Conservation (phyloP, 768 basidiomycete genomes). For the Auricularia sp. region DNA sequence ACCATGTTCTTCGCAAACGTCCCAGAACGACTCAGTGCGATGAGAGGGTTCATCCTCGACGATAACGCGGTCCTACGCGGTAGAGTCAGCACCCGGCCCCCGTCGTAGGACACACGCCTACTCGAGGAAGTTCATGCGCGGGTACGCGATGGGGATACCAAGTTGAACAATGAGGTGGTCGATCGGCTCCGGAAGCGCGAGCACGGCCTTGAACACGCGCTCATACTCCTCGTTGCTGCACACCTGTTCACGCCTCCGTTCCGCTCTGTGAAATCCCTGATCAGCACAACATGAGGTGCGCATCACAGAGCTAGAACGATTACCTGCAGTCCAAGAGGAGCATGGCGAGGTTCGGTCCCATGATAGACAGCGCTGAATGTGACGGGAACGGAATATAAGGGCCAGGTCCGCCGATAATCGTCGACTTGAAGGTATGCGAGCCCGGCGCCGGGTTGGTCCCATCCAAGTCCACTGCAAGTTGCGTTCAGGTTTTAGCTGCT, state of each 20-base stretch:
- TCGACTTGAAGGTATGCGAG: slow-evolving; percentile 55
- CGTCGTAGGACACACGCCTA: slow-evolving; percentile 9
- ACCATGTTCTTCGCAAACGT: slow-evolving; percentile 62
- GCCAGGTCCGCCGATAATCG: slow-evolving; percentile 67
- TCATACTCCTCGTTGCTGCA: slow-evolving; percentile 67
- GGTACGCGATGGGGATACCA: slow-evolving; percentile 85
- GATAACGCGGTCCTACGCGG: slow-evolving; percentile 41
- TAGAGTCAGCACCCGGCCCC: slow-evolving; percentile 20
- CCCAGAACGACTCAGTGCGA: slow-evolving; percentile 60
- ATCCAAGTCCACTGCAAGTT: slow-evolving; percentile 52
- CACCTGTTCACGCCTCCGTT: slow-evolving; percentile 73
- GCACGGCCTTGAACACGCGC: slow-evolving; percentile 56
- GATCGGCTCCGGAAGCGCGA: slow-evolving; percentile 48
- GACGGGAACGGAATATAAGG: slow-evolving; percentile 72
- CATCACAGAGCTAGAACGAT: not conserved
- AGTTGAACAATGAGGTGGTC: slow-evolving; percentile 80
- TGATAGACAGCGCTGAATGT: slow-evolving; percentile 70
- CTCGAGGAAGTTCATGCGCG: slow-evolving; percentile 84
- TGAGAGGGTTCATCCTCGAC: slow-evolving; percentile 76
- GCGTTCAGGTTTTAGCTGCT: not conserved
- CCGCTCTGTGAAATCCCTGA: slow-evolving; percentile 47
- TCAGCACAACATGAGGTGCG: not conserved
- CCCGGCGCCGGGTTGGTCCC: slow-evolving; percentile 54
- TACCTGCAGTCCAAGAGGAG: slow-evolving; percentile 78
- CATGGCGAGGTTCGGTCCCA: slow-evolving; percentile 70